A percentile compares a stretch with the other conserved stretches of the same genome.
Evolutionary conservation across 2,329 filamentous ascomycete genomes (phyloP).

Genomic region (Sporothrix dimorphospora): DNA sequence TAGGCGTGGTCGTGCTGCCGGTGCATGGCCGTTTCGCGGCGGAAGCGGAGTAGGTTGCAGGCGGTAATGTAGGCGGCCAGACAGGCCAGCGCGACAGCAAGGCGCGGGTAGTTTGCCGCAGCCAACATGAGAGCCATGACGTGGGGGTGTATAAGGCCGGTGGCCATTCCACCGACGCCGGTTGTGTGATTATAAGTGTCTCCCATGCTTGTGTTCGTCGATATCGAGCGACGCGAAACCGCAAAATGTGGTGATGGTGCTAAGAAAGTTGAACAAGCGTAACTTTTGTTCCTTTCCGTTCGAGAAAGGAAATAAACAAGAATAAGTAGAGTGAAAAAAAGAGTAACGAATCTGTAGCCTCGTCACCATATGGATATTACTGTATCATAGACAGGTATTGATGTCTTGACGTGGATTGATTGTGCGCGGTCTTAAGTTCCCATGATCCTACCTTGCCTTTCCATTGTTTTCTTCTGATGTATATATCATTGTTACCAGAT

Average conservation of each 20-base stretch:
- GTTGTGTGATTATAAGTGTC: background rate
- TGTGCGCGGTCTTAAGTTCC: background rate
- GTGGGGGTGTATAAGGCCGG: background rate
- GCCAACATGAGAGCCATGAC: background rate
- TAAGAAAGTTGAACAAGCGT: too few relatives aligned
- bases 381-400: background rate
- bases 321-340: too few relatives aligned
- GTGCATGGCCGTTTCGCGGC: conserved; percentile 39
- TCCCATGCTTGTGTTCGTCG: background rate
- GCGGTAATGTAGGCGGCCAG: conserved; percentile 41
- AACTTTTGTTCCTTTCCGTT: too few relatives aligned
- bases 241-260: background rate
- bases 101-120: background rate
- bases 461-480: too few relatives aligned
- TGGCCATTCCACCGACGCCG: background rate
- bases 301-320: too few relatives aligned
- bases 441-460: background rate
- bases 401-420: background rate
- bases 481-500: too few relatives aligned
- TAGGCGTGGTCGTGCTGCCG: conserved; percentile 32
- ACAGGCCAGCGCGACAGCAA: background rate
- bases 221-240: background rate
- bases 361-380: too few relatives aligned
- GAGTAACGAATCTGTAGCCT: too few relatives aligned
- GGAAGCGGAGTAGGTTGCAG: conserved; percentile 46